Percentiles rank a stretch among this genome's conserved stretches.
Evolutionary conservation across 306 rosid species (phyloP).

Genomic region (Casuarina cunninghamiana): DNA sequence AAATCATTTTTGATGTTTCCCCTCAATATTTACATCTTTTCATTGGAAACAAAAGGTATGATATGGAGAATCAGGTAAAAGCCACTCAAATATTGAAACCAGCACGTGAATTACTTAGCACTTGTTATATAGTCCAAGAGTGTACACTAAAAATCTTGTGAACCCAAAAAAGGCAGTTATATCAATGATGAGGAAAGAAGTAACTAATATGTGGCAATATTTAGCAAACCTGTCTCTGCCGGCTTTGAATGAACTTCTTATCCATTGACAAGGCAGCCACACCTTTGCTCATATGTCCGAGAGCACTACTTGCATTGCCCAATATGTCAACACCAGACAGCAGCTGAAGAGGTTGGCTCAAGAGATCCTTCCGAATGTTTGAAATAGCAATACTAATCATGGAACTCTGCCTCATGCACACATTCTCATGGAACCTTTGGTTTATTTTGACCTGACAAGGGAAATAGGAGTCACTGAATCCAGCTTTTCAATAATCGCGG

Average conservation of each 20-base stretch:
- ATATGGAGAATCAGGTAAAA: not conserved
- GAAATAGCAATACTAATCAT: constrained; percentile 92
- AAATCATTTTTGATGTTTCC: not conserved
- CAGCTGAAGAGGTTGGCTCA: constrained; percentile 94
- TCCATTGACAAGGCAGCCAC: constrained; percentile 98
- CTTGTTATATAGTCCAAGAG: not conserved
- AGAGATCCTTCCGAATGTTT: constrained; percentile 85
- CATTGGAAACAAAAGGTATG: not conserved
- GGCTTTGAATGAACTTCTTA: constrained; percentile 96
- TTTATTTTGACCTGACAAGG: constrained; percentile 77
- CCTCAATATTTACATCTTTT: not conserved
- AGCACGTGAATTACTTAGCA: not conserved
- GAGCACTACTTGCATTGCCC: constrained; percentile 99
- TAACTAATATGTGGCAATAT: not conserved
- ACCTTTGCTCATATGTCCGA: constrained; percentile 99
- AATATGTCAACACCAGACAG: constrained; percentile 96
- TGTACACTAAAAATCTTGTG: not conserved
- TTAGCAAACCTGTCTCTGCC: constrained; percentile 80
- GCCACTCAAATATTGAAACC: not conserved
- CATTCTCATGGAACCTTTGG: constrained; percentile 76
- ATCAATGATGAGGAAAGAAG: constrained; percentile 1
- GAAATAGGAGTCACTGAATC: not conserved
- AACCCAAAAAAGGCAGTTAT: not conserved
- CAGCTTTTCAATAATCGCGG: not conserved
- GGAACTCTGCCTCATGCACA: constrained; percentile 92